Base-by-base conservation (phyloP, 1,284 basidiomycete species). In the Macrocybe sp. region DNA sequence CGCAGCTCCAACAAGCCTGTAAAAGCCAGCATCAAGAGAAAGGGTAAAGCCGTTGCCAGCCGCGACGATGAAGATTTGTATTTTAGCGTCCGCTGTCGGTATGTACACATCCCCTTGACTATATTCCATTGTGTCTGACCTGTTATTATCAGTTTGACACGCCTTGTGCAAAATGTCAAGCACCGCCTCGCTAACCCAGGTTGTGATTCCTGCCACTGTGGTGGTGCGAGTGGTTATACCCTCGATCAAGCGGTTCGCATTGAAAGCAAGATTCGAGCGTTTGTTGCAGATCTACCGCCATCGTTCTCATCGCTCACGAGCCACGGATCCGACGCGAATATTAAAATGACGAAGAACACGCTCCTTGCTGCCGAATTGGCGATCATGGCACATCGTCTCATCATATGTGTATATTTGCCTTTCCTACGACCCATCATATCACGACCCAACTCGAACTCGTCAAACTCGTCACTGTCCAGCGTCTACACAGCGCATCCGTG, bases 351-450 rank as follows among this genome's bases (percentile, higher is more conserved):
- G 47, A 42, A 34, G 58, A 73, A 28, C 22, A 48, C 61, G 55
- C 47, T 56, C 44, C 35, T 83, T 73, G 55, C 57, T 4, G 54
- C 55, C 55, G 83, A 84, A 53, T 65, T 87, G 39, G 72, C 73
- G 0, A 74, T 84, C 35, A 67, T 75, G 37, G 79, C 81, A 4
- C 74, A 85, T 50, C 66, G 78, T 37, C 59, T 85, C 43, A 69
- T 85, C 48, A 65, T 88, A 54, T 80, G 78, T 61, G 67, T 79
- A 7, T 87, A 83, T 59, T 59, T 81, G n/a, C 85, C 85, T 0
- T 85, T 86, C 63, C 60, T 85, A 47, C 75, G 59, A 10, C 52
- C 59, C 56, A 49, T 52, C n/a, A 37, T 45, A 3, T 22, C 22
- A 22, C 22, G 22, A 22, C 22, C 22, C 22, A 49, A 54, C 14